phyloP scores from a whole-genome alignment of 2,329 filamentous ascomycete genomes.

The Hymenoscyphus linearis region DNA sequence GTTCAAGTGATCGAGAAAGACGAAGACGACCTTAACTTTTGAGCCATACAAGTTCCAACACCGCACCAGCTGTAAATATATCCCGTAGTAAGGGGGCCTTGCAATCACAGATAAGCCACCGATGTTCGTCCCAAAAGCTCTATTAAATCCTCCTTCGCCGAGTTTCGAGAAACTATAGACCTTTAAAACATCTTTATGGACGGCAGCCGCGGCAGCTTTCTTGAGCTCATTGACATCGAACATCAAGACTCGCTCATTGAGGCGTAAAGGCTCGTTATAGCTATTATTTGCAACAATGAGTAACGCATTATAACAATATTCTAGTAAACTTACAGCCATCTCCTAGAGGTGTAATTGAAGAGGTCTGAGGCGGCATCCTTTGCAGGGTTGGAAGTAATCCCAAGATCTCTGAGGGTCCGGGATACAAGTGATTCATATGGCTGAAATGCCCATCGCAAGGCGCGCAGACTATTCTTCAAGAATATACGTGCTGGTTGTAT shows the following conservation, averaged over 20 bases:
- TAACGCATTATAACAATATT: neutral
- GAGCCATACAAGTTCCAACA: slow-evolving; percentile 7
- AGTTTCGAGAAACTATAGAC: slow-evolving; percentile 10
- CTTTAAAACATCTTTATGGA: slow-evolving; percentile 5
- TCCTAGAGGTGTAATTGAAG: slow-evolving; percentile 4
- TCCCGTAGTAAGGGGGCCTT: slow-evolving; percentile 13
- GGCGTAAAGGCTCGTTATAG: slow-evolving; percentile 10
- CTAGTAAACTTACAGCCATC: neutral
- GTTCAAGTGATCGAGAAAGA: slow-evolving; percentile 3
- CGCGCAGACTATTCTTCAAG: neutral
- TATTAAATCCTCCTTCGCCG: slow-evolving; percentile 28
- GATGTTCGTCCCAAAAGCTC: slow-evolving; percentile 10
- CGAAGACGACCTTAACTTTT: slow-evolving; percentile 8
- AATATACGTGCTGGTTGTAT: neutral
- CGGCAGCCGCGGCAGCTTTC: slow-evolving; percentile 8
- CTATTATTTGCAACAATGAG: neutral
- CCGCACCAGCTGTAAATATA: slow-evolving; percentile 5
- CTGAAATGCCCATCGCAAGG: neutral
- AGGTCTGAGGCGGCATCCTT: slow-evolving; percentile 2
- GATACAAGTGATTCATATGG: slow-evolving; percentile 1
- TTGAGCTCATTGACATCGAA: slow-evolving; percentile 10
- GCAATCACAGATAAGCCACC: slow-evolving; percentile 9
- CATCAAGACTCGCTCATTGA: slow-evolving; percentile 9
- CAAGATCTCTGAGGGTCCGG: neutral
- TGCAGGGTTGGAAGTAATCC: neutral